A percentile compares a stretch with the other conserved stretches of the same genome.
phyloP scores from a whole-genome alignment of 2,329 filamentous ascomycete species.

The Didymosphaeria variabile region DNA sequence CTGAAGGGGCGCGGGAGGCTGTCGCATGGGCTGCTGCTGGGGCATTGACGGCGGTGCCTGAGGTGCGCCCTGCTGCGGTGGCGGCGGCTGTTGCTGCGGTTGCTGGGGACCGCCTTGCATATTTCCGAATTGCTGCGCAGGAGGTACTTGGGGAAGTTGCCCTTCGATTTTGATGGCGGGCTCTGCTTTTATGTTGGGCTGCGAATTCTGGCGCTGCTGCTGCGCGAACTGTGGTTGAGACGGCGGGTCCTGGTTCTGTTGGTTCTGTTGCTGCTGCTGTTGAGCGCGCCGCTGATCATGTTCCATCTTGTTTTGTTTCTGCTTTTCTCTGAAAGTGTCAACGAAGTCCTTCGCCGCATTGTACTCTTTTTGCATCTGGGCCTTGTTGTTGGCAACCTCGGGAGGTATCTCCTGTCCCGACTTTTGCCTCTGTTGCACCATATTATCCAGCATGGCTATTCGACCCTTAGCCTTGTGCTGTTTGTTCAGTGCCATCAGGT shows the following conservation, averaged over 20 bases:
- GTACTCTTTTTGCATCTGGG: conserved; percentile 42
- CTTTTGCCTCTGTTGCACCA: conserved; percentile 44
- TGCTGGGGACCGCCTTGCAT: conserved; percentile 29
- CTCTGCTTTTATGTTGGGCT: conserved; percentile 42
- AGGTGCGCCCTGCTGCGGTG: conserved; percentile 18
- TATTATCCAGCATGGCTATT: conserved; percentile 35
- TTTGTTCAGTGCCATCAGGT: conserved; percentile 45
- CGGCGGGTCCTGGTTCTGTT: conserved; percentile 25
- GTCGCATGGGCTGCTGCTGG: conserved; percentile 32
- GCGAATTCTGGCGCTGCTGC: conserved; percentile 38
- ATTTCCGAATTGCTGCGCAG: conserved; percentile 37
- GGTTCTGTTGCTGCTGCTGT: conserved; percentile 35
- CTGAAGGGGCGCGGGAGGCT: conserved; percentile 39
- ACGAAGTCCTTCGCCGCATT: conserved; percentile 40
- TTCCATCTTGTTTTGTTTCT: conserved; percentile 45
- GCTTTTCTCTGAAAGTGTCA: conserved; percentile 47
- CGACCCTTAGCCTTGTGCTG: conserved; percentile 40
- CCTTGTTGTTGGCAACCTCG: conserved; percentile 39
- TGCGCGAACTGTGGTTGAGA: conserved; percentile 35
- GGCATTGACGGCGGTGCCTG: conserved; percentile 23
- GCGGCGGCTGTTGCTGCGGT: conserved; percentile 24
- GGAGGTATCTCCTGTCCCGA: conserved; percentile 44
- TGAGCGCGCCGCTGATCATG: conserved; percentile 42
- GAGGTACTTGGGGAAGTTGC: conserved; percentile 33
- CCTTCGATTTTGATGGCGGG: conserved; percentile 50